Percentiles rank a stretch among this genome's conserved stretches.
Conservation (phyloP, 2,329 filamentous ascomycete species). For the Teratosphaeriaceae sp. region DNA sequence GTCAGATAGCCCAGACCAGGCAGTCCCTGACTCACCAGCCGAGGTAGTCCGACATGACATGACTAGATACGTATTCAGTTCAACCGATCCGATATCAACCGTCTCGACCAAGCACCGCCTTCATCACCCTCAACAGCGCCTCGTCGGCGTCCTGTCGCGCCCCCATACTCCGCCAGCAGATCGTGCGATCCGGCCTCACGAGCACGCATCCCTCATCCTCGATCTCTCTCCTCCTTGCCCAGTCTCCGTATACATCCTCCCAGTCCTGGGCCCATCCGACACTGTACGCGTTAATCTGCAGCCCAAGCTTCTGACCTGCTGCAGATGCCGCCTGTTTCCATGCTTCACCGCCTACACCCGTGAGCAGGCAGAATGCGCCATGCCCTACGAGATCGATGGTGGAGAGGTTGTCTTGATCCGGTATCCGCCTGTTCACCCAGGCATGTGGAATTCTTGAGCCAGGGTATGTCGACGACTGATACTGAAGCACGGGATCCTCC, state of each 20-base stretch:
- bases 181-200: constrained; percentile 53
- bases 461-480: constrained; percentile 45
- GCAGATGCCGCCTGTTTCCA: constrained; percentile 47
- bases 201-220: constrained; percentile 53
- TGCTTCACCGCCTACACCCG: constrained; percentile 48
- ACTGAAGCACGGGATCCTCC: constrained; percentile 19
- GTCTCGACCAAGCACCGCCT: constrained; percentile 23
- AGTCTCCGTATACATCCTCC: constrained; percentile 57
- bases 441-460: constrained; percentile 56
- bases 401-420: constrained; percentile 39
- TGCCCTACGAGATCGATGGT: constrained; percentile 56
- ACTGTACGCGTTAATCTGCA: constrained; percentile 44
- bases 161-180: constrained; percentile 45
- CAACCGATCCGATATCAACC: too few relatives aligned
- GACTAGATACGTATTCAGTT: too few relatives aligned
- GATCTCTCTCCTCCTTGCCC: constrained; percentile 48
- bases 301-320: constrained; percentile 34
- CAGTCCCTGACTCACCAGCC: too few relatives aligned
- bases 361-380: constrained; percentile 38
- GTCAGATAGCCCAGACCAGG: too few relatives aligned
- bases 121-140: constrained; percentile 17
- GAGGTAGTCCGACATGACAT: too few relatives aligned
- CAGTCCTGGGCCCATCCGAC: constrained; percentile 55
- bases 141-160: constrained; percentile 20
- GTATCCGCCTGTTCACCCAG: constrained; percentile 52